These are phyloP conservation scores for Trichoderma parareesei DNA, from an alignment of 495 filamentous ascomycete species.

Conservation along the genomic window DNA sequence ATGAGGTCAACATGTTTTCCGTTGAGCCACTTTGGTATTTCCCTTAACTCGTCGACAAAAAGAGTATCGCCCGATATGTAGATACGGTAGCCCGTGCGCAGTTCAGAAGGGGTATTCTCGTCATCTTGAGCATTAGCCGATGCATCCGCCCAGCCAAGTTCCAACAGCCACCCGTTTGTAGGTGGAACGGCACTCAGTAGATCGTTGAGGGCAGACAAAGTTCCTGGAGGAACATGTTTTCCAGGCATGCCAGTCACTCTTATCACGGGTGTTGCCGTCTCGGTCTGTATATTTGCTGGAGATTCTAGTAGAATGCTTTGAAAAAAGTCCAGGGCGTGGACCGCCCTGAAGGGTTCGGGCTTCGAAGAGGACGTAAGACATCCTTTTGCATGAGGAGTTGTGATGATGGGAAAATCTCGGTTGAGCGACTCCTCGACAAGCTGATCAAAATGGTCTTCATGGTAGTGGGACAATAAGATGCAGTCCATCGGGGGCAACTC, in stretches of 20 bases:
- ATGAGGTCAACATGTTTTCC: conserved; percentile 56
- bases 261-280: conserved; percentile 22
- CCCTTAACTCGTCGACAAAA: conserved; percentile 51
- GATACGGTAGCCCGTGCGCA: conserved; percentile 51
- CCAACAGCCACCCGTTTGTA: conserved; percentile 66
- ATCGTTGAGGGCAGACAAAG: conserved; percentile 44
- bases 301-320: conserved; percentile 38
- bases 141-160: conserved; percentile 41
- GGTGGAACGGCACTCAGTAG: conserved; percentile 57
- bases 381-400: no score
- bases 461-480: no score
- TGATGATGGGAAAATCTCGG: no score
- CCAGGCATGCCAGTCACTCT: conserved; percentile 62
- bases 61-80: conserved; percentile 72
- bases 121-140: conserved; percentile 2
- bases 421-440: no score
- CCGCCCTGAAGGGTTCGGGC: no score
- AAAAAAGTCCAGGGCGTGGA: conserved; percentile 44
- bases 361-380: no score
- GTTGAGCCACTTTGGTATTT: conserved; percentile 41
- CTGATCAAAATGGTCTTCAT: no score
- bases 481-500: no score
- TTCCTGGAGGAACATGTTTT: conserved; percentile 55
- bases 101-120: conserved; percentile 15
- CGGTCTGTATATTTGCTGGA: not conserved